Conservation (phyloP, 2,329 filamentous ascomycete species). For the Colletotrichum chrysophilum region DNA sequence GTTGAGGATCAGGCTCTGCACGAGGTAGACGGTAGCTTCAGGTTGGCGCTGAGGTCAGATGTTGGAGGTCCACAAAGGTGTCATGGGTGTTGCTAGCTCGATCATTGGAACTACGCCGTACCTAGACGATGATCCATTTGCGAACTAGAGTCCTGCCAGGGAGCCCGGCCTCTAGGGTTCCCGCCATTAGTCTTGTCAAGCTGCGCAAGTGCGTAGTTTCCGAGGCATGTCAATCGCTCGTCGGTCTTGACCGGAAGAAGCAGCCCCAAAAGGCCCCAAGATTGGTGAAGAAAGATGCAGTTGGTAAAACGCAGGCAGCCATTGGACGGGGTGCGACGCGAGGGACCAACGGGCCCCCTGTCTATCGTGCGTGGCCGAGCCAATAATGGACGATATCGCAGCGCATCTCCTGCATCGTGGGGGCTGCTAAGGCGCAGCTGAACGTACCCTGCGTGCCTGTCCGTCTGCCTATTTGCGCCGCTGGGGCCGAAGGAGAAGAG, state of each 20-base stretch:
- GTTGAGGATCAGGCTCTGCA: not conserved
- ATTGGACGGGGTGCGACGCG: slow-evolving; percentile 12
- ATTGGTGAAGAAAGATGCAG: not conserved
- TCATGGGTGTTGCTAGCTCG: slow-evolving; percentile 4
- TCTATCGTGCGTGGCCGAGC: not conserved
- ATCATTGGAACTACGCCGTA: not conserved
- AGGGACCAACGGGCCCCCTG: not conserved
- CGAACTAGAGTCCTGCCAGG: not conserved
- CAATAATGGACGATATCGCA: slow-evolving; percentile 13
- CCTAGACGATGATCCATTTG: slow-evolving; percentile 2
- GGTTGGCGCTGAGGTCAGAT: slow-evolving; percentile 17
- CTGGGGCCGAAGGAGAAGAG: not conserved
- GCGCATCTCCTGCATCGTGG: slow-evolving; percentile 7
- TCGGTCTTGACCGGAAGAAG: not conserved
- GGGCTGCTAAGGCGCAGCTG: slow-evolving; percentile 16
- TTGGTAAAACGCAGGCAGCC: not conserved
- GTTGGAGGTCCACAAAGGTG: not conserved
- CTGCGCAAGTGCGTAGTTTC: not conserved
- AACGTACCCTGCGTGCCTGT: slow-evolving; percentile 12
- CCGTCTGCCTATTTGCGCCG: not conserved
- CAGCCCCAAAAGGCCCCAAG: not conserved
- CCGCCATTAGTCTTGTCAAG: slow-evolving; percentile 1
- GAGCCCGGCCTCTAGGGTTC: not conserved
- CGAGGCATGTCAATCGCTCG: not conserved
- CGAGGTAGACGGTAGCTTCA: not conserved